phyloP scores from a whole-genome alignment of 441 rosid species.

The Adansonia rubrostipa region DNA sequence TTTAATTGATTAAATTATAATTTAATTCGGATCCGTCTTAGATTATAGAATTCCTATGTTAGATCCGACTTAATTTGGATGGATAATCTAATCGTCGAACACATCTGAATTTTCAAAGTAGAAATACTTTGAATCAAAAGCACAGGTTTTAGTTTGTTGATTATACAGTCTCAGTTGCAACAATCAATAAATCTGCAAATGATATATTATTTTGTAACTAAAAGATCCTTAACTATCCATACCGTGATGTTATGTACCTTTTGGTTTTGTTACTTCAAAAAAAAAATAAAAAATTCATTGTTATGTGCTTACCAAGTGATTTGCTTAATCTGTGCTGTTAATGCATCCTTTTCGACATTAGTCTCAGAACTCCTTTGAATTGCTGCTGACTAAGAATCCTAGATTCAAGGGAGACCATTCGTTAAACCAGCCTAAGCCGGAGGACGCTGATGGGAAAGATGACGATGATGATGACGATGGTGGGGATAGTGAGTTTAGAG shows the following conservation, averaged over 20 bases:
- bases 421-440: slow-evolving; percentile 34
- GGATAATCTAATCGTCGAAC: too few species aligned
- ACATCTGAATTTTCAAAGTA: too few species aligned
- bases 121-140: too few species aligned
- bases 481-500: slow-evolving; percentile 49
- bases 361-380: slow-evolving; percentile 32
- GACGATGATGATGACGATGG: slow-evolving; percentile 41
- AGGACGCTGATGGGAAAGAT: slow-evolving; percentile 63
- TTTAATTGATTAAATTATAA: too few species aligned
- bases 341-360: slow-evolving; percentile 24
- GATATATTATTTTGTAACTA: neutral
- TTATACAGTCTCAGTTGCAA: too few species aligned
- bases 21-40: too few species aligned
- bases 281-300: too few species aligned
- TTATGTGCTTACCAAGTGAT: neutral
- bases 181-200: too few species aligned
- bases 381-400: slow-evolving; percentile 30
- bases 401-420: slow-evolving; percentile 37
- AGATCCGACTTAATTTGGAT: too few species aligned
- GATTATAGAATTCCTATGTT: too few species aligned
- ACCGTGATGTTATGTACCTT: neutral
- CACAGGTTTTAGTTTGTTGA: too few species aligned
- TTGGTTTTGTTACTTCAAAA: neutral
- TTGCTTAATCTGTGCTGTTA: slow-evolving; percentile 9
- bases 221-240: neutral